Base-by-base conservation (phyloP, 441 rosid genomes). In the Geranium incanum region DNA sequence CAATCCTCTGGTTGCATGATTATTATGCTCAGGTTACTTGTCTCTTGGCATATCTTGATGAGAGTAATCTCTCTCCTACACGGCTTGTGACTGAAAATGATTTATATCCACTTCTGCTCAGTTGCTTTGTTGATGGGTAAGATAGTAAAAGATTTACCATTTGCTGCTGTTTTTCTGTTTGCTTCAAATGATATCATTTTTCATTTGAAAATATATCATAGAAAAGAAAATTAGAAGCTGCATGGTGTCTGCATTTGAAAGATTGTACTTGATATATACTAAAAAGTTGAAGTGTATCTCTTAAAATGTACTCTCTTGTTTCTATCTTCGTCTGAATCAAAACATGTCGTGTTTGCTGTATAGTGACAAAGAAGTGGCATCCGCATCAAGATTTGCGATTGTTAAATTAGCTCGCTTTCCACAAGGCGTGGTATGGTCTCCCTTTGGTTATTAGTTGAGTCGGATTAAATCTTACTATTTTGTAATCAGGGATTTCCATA, bases 361-460 rank as follows among this genome's bases (percentile, higher is more conserved):
- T 75, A 93, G 97, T 28, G 77, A 88, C 68, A 97, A 91, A 78
- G 81, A 87, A 79, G 92, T 87, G 72, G 90, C 97, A 70, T 12
- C 86, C 76, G 87, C 96, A 76, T 83, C 98, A 71, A 83, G 71
- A 72, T 87, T 84, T 75, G 85, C 96, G 55, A 87, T 91, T 50
- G 83, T 79, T 83, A 80, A 75, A 70, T 79, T 89, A 80, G 93
- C 92, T 70, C 71, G 75, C 77, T 80, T 83, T 74, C 88, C 88
- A 67, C 76, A 86, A 67, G 91, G 92, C 84, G 72, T 81, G 82
- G 97, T 93, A 69, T 81, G 85, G 75, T 72, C 69, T 75, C 66
- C 12, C 68, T 15, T 59, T 70, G 55, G 21, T 69, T 38, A 23
- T 48, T 43, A 12, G 5, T 43, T n/a, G 16, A 52, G 5, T 52